These are phyloP conservation scores for Toxoplasma gondii DNA, from an alignment of 169 alveolate species.

Conservation along the genomic window DNA sequence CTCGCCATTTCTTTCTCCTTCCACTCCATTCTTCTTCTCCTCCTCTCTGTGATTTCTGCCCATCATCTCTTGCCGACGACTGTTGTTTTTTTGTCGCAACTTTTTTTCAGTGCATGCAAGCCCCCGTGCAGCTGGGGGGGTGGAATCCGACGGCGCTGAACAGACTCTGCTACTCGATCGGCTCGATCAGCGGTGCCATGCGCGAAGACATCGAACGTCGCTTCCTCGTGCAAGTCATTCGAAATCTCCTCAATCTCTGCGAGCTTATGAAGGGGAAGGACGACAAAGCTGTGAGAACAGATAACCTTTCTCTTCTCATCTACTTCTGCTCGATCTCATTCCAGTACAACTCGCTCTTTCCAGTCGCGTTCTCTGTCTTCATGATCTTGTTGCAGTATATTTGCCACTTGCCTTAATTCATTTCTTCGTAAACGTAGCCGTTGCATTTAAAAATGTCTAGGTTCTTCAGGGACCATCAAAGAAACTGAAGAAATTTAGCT, in stretches of 20 bases:
- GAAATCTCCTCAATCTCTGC: slow-evolving; percentile 93
- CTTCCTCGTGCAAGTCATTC: slow-evolving; percentile 93
- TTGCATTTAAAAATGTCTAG: too few species aligned
- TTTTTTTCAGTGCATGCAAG: slow-evolving; percentile 69
- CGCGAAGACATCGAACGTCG: slow-evolving; percentile 92
- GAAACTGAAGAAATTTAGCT: too few species aligned
- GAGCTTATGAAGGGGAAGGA: slow-evolving; percentile 97
- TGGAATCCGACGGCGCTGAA: slow-evolving; percentile 72
- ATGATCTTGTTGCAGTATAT: neutral
- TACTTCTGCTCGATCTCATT: neutral
- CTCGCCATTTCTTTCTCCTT: neutral
- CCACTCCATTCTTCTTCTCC: neutral
- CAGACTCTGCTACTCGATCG: slow-evolving; percentile 80
- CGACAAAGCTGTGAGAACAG: slow-evolving; percentile 93
- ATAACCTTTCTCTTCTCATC: too few species aligned
- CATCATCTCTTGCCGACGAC: neutral
- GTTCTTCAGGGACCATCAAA: too few species aligned
- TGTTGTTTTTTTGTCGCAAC: neutral
- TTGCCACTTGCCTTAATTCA: too few species aligned
- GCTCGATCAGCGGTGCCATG: slow-evolving; percentile 98
- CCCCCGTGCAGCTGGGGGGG: slow-evolving; percentile 65
- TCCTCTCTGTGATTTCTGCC: neutral
- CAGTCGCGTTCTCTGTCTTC: neutral
- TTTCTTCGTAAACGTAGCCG: too few species aligned
- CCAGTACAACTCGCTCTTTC: neutral